Evolutionary conservation across 208 protist species (phyloP).

Genomic region (Trichomonas vaginalis): DNA sequence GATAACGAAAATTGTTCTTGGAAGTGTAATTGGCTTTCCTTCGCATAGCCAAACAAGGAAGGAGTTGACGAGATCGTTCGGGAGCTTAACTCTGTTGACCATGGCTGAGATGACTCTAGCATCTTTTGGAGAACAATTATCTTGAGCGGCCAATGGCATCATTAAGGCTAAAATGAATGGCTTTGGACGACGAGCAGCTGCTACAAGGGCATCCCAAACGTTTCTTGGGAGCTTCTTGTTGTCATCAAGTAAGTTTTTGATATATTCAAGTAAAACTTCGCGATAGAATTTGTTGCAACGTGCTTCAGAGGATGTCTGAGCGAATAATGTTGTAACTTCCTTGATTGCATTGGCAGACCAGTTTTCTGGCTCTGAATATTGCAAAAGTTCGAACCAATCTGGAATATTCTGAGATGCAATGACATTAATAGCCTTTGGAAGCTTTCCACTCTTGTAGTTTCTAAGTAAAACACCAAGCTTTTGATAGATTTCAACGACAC

Average conservation of each 20-base stretch:
- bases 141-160: not conserved
- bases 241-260: not conserved
- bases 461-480: not conserved
- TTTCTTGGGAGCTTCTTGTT: not conserved
- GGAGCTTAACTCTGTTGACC: not conserved
- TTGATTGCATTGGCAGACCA: not conserved
- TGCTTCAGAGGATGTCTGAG: not conserved
- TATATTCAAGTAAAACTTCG: not conserved
- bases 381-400: not conserved
- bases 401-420: not conserved
- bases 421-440: not conserved
- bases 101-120: not conserved
- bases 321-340: not conserved
- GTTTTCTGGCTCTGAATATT: not conserved
- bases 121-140: not conserved
- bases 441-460: slow-evolving; percentile 9
- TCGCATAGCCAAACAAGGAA: not conserved
- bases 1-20: not conserved
- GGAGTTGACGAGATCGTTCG: not conserved
- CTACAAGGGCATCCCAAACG: not conserved
- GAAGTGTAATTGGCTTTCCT: not conserved
- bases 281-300: not conserved
- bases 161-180: not conserved
- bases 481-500: not conserved
- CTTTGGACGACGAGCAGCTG: not conserved